Evolutionary conservation across 257 asterid species (phyloP), one percentile per base, ranked within the genome.

Genomic region (Penstemon newberryi): DNA sequence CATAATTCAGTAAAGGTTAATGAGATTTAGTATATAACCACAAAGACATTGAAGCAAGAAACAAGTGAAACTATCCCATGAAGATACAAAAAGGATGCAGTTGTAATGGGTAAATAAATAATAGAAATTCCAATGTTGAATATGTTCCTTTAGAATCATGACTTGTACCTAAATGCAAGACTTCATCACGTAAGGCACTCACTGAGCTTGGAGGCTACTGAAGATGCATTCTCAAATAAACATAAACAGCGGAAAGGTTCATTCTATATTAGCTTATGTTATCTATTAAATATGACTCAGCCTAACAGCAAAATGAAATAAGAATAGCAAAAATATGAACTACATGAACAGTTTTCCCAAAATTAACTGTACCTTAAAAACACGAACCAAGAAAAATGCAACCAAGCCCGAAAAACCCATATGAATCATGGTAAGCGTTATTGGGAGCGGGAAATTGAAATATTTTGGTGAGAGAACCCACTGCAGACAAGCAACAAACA

Each of bases 401-500:
- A 93, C 99, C 75, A 85, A 57, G 66, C 96, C 99, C 8, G 97
- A 93, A 87, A 93, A 90, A 54, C 96, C 99, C 99, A 93, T 93
- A 63, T 93, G 99, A 65, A 93, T 90, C 99, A 93, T 93, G 69
- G 98, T 92, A 65, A 92, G 97, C 37, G 95, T 90, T 61, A 93
- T 93, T 37, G 99, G 99, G 43, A 88, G 78, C 19, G 99, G 96
- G 70, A 93, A 90, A 81, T 93, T 90, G 89, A 93, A 93, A 80
- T 93, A 90, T 76, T 88, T 93, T 70, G 96, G 97, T 11, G 99
- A 93, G 75, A 93, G 97, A 73, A 93, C 95, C 99, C 99, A 93
- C 99, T 93, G 86, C 83, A 82, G 55, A 53, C 67, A 71, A 80
- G 68, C 65, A 73, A 73, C 57, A 70, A 25, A 25, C 33, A 65